Evolutionary conservation across 176 grass and related monocot species (phyloP).

Genomic region (Poa annua): DNA sequence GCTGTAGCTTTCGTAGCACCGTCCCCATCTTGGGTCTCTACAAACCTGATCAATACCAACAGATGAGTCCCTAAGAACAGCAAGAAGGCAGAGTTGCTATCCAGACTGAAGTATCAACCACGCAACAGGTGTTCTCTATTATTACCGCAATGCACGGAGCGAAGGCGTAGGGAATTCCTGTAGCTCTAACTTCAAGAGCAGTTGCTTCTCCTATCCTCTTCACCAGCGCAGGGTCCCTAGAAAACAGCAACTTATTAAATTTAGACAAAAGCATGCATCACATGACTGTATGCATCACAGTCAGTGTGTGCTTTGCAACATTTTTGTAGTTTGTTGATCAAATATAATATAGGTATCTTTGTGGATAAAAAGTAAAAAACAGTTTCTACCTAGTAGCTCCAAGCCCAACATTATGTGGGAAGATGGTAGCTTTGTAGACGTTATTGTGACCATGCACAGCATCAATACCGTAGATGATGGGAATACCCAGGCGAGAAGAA

Average conservation of each 20-base stretch:
- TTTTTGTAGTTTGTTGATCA: neutral
- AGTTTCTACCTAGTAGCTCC: slow-evolving; percentile 73
- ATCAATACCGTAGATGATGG: slow-evolving; percentile 77
- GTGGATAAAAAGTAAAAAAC: neutral
- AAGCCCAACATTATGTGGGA: slow-evolving; percentile 82
- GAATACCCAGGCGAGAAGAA: slow-evolving; percentile 77
- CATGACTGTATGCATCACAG: too few relatives aligned
- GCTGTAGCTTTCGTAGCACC: slow-evolving; percentile 82
- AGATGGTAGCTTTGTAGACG: slow-evolving; percentile 73
- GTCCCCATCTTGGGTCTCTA: slow-evolving; percentile 92
- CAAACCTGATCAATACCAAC: slow-evolving; percentile 54
- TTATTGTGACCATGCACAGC: slow-evolving; percentile 84
- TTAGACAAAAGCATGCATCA: neutral
- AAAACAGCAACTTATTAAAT: neutral
- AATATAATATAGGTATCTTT: neutral
- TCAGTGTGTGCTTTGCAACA: neutral
- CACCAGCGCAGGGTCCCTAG: slow-evolving; percentile 65
- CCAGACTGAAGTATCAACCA: neutral
- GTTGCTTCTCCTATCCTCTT: slow-evolving; percentile 76
- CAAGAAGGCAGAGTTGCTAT: neutral
- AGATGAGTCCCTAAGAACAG: slow-evolving; percentile 1
- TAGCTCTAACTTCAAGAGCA: slow-evolving; percentile 85
- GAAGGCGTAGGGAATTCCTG: slow-evolving; percentile 74
- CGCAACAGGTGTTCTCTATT: slow-evolving; percentile 10
- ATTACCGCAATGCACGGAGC: slow-evolving; percentile 82